phyloP scores from a whole-genome alignment of 2,329 filamentous ascomycete species.

The Triangularia verruculosa region DNA sequence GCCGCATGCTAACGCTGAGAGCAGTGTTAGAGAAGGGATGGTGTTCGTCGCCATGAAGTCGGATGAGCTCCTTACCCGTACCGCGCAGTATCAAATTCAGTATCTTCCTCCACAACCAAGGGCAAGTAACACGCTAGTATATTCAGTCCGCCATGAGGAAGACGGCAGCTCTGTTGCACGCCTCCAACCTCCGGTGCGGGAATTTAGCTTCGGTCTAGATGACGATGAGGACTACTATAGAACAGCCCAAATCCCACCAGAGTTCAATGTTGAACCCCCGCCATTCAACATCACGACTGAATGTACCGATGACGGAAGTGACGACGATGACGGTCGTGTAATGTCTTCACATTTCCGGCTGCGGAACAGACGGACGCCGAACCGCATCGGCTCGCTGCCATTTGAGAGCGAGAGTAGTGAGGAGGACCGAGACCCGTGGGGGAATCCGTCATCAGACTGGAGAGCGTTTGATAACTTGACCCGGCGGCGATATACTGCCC shows the following conservation, averaged over 20 bases:
- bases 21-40: conserved; percentile 83
- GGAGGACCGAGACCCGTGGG: conserved; percentile 33
- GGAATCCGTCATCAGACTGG: conserved; percentile 23
- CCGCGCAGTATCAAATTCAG: conserved; percentile 71
- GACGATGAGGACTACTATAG: conserved; percentile 44
- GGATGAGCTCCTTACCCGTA: conserved; percentile 70
- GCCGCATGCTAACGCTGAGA: conserved; percentile 32
- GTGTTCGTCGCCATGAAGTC: conserved; percentile 86
- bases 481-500: neutral
- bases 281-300: conserved; percentile 57
- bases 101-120: conserved; percentile 41
- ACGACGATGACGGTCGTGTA: conserved; percentile 30
- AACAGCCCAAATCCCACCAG: conserved; percentile 54
- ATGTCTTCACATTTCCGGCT: conserved; percentile 21
- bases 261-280: conserved; percentile 48
- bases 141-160: conserved; percentile 53
- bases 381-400: conserved; percentile 53
- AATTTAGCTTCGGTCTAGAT: conserved; percentile 45
- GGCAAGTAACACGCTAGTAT: conserved; percentile 35
- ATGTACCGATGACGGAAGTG: conserved; percentile 58
- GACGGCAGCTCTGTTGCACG: conserved; percentile 49
- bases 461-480: conserved; percentile 18
- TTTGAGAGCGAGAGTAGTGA: conserved; percentile 50
- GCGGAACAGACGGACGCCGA: conserved; percentile 40
- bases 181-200: conserved; percentile 42